Evolutionary conservation across 2,329 filamentous ascomycete species (phyloP), one percentile per base, ranked within the genome.

Genomic region (Thielaviopsis euricoi): DNA sequence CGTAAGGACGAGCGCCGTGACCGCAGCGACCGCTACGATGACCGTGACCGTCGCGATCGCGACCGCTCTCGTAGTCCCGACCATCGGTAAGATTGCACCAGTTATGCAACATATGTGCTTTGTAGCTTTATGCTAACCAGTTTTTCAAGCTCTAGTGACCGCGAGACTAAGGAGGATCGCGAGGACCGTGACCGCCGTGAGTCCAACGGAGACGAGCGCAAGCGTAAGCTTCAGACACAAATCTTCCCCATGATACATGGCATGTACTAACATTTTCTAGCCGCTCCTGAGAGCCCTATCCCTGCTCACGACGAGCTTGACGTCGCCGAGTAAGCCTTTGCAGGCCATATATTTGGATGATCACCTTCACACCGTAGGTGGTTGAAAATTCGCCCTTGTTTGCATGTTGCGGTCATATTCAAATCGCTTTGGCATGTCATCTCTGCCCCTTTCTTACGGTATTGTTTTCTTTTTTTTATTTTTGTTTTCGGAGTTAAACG

Each of bases 291-390:
- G 64, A 88, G 87, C 66, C 86, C 88, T 64, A 82, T 87, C 62
- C 84, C 87, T 62, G 85, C 83, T 65, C 89, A 95, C 67, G 93
- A 98, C 70, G 93, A 98, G 68, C 81, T 97, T 69, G 93, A 98
- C 71, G 90, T 93, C 68, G 91, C 90, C 67, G 93, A 97, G 74
- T 84, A 75, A 66, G 61, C 55, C 61, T 59, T 55, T 29, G 21
- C 25, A 13, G 10, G 53, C 33, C 19, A 15, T 53, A 33, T 23
- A 12, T 43, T 33, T 43, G 9, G 33, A 55, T 29, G 19, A 17
- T 25, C 26, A 26, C 17, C n/a, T 23, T 43, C 17, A 17, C 37
- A 43, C 37, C 17, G 21, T 33, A 22, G 22, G 29, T 43, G 33
- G 23, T 29, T 10, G 25, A 26, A 46, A 53, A 29, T 55, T 19